These are phyloP conservation scores for Aspergillus tamarii DNA, from an alignment of 2,329 filamentous ascomycete species.

Conservation along the genomic window DNA sequence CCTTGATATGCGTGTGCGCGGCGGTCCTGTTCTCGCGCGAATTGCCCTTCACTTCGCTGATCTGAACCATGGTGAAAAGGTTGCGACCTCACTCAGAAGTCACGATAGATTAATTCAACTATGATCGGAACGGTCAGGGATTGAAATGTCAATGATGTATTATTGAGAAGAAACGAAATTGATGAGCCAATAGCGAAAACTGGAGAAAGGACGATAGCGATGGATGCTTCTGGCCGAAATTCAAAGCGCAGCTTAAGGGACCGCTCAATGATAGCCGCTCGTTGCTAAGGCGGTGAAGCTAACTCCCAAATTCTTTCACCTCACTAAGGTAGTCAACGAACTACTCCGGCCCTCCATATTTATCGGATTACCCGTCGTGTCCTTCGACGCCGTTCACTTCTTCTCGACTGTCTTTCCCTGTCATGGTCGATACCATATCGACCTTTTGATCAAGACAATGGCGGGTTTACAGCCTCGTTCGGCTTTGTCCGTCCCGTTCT, in stretches of 20 bases:
- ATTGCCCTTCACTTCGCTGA: slow-evolving; percentile 93
- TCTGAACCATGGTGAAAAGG: slow-evolving; percentile 70
- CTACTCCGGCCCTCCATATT: slow-evolving; percentile 19
- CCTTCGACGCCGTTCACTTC: not conserved
- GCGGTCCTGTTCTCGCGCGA: slow-evolving; percentile 94
- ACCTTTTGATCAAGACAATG: slow-evolving; percentile 28
- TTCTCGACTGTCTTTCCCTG: slow-evolving; percentile 11
- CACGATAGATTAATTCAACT: slow-evolving; percentile 12
- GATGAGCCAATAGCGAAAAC: slow-evolving; percentile 6
- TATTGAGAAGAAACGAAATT: slow-evolving; percentile 15
- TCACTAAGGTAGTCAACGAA: slow-evolving; percentile 15
- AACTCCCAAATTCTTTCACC: slow-evolving; percentile 37
- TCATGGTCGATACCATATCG: slow-evolving; percentile 18
- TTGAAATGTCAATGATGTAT: slow-evolving; percentile 3
- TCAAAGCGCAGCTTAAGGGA: slow-evolving; percentile 32
- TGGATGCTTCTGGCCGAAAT: slow-evolving; percentile 37
- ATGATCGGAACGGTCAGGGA: not conserved
- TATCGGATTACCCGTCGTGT: slow-evolving; percentile 4
- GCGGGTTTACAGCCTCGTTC: slow-evolving; percentile 34
- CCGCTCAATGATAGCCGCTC: slow-evolving; percentile 33
- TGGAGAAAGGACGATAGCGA: slow-evolving; percentile 15
- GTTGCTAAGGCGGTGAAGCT: slow-evolving; percentile 40
- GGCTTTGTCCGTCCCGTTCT: slow-evolving; percentile 36
- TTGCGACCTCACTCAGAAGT: slow-evolving; percentile 31
- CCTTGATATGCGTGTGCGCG: slow-evolving; percentile 97